Conservation (phyloP, 495 filamentous ascomycete species). For the Talaromyces proteolyticus region DNA sequence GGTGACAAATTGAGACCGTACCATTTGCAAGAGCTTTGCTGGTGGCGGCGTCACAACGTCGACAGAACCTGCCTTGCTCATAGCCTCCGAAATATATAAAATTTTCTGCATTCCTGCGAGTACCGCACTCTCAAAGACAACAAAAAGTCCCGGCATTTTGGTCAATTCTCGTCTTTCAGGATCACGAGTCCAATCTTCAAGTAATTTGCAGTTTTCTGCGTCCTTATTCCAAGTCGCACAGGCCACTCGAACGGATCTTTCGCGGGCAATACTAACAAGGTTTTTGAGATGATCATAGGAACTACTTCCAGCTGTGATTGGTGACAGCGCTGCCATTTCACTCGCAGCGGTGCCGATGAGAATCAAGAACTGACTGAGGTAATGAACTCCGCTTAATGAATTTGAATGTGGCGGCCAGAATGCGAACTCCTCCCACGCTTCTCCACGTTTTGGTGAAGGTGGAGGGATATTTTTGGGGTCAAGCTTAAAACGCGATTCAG, state of each 20-base stretch:
- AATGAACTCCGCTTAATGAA: conserved; percentile 80
- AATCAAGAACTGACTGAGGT: conserved; percentile 72
- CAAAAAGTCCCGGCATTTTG: conserved; percentile 79
- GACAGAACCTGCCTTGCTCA: conserved; percentile 55
- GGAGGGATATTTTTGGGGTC: conserved; percentile 72
- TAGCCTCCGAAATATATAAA: conserved; percentile 82
- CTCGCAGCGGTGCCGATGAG: conserved; percentile 79
- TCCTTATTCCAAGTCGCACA: conserved; percentile 86
- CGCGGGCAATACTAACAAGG: conserved; percentile 72
- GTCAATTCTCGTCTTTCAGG: conserved; percentile 76
- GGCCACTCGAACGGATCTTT: conserved; percentile 72
- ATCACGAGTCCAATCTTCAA: conserved; percentile 88
- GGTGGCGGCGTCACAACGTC: conserved; percentile 79
- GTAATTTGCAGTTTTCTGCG: conserved; percentile 76
- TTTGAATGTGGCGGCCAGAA: conserved; percentile 96
- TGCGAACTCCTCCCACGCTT: conserved; percentile 88
- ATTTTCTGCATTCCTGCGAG: conserved; percentile 87
- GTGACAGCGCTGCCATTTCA: conserved; percentile 71
- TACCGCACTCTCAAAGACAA: conserved; percentile 70
- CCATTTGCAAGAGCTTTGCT: conserved; percentile 77
- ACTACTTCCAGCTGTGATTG: conserved; percentile 51
- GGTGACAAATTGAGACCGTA: conserved; percentile 79
- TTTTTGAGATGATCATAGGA: conserved; percentile 60
- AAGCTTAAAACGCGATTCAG: conserved; percentile 69
- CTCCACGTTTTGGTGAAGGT: conserved; percentile 67